These are phyloP conservation scores for Gracilaria domingensis DNA, from an alignment of 23 red algal genomes.

Conservation along the genomic window DNA sequence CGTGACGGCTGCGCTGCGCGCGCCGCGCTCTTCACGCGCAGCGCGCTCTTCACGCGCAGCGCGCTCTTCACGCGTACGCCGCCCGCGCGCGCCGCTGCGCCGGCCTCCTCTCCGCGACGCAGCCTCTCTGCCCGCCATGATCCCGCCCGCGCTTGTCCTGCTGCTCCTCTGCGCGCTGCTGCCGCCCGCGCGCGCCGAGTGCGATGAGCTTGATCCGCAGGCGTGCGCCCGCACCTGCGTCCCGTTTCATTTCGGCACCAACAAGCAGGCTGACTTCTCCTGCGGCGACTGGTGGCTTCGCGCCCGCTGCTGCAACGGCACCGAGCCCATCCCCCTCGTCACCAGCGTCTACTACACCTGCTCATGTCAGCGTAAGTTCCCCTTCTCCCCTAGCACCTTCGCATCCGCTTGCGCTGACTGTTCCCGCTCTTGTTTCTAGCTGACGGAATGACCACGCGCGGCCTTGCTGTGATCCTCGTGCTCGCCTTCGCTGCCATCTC, in stretches of 20 bases:
- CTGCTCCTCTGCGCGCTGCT: not conserved
- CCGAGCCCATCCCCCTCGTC: constrained; percentile 38
- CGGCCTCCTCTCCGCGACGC: too few species aligned
- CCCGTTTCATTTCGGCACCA: constrained; percentile 27
- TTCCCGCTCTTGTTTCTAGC: constrained; percentile 17
- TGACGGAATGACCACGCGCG: constrained; percentile 44
- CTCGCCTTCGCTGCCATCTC: constrained; percentile 33
- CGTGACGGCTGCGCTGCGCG: too few species aligned
- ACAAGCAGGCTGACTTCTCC: constrained; percentile 48
- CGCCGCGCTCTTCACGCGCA: too few species aligned
- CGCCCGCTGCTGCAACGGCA: constrained; percentile 66
- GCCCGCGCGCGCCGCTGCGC: not conserved
- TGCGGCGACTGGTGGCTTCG: constrained; percentile 71
- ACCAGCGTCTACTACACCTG: constrained; percentile 48
- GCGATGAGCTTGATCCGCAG: not conserved
- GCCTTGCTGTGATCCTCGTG: constrained; percentile 42
- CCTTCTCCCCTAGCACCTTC: not conserved
- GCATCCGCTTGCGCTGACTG: not conserved
- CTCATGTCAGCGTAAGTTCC: constrained; percentile 55
- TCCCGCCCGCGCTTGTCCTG: not conserved
- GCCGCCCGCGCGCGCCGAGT: not conserved
- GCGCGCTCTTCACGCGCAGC: too few species aligned
- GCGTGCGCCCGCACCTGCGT: constrained; percentile 23
- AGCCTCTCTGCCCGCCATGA: constrained; percentile 3
- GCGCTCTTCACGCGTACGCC: not conserved